These are phyloP conservation scores for Wallacemonas sp. DNA, from an alignment of 208 protist genomes.

Conservation along the genomic window DNA sequence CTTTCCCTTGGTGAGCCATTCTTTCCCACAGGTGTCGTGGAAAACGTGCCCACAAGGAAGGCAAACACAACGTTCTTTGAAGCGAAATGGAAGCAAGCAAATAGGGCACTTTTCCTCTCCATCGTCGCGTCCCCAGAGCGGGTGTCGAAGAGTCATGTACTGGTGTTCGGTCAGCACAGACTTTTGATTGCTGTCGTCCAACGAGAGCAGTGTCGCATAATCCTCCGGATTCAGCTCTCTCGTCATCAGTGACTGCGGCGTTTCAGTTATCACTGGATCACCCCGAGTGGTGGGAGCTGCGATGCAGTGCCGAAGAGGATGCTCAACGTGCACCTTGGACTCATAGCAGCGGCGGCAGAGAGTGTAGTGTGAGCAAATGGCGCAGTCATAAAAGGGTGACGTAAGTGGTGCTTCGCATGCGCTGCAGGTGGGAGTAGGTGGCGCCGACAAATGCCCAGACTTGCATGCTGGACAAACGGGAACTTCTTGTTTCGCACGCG, in stretches of 20 bases:
- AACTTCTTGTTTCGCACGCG: background rate
- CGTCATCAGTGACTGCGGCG: background rate
- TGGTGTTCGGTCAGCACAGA: slow-evolving; percentile 29
- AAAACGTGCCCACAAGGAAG: slow-evolving; percentile 79
- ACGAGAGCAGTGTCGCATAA: slow-evolving; percentile 62
- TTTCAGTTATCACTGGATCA: background rate
- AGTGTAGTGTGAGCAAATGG: background rate
- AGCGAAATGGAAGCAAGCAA: slow-evolving; percentile 54
- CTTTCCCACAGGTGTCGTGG: slow-evolving; percentile 54
- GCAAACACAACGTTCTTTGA: slow-evolving; percentile 39
- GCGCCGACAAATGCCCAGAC: background rate
- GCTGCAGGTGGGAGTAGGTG: background rate
- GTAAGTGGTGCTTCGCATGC: slow-evolving; percentile 29
- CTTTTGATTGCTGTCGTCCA: slow-evolving; percentile 44
- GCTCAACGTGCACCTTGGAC: slow-evolving; percentile 2
- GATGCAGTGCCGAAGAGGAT: slow-evolving; percentile 24
- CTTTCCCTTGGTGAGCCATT: slow-evolving; percentile 69
- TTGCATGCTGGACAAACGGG: background rate
- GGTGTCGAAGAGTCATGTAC: slow-evolving; percentile 28
- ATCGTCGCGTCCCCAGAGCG: slow-evolving; percentile 28
- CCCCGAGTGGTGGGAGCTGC: slow-evolving; percentile 15
- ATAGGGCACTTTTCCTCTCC: slow-evolving; percentile 46
- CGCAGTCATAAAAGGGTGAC: slow-evolving; percentile 45
- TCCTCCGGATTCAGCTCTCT: slow-evolving; percentile 83
- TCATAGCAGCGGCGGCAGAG: background rate